Evolutionary conservation across 2,329 filamentous ascomycete genomes (phyloP).

Genomic region (Zasmidium citrigriseum): DNA sequence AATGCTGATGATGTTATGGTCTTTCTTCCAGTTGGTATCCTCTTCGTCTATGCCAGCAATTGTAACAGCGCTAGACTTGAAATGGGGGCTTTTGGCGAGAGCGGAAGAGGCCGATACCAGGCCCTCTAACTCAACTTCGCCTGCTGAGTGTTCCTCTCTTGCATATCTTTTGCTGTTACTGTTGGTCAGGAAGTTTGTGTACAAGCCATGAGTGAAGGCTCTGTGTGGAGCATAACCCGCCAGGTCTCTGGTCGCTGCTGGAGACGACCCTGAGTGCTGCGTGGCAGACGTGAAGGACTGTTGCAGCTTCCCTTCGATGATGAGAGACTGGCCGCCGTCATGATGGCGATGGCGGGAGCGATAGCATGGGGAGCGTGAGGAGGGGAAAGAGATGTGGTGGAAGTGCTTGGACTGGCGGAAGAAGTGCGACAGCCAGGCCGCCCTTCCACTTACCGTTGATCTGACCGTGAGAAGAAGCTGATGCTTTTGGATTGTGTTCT

Average conservation of each 20-base stretch:
- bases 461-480: background rate
- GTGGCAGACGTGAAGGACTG: too few species aligned
- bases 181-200: too few species aligned
- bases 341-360: background rate
- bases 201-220: too few species aligned
- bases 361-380: too few species aligned
- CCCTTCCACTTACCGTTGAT: background rate
- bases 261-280: too few species aligned
- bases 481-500: background rate
- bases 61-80: background rate
- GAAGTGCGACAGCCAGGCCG: background rate
- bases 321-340: background rate
- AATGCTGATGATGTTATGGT: conserved; percentile 11
- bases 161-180: background rate
- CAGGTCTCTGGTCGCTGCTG: too few species aligned
- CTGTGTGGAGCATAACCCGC: too few species aligned
- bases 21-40: background rate
- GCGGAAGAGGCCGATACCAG: background rate
- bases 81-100: background rate
- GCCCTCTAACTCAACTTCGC: background rate
- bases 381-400: background rate
- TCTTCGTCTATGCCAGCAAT: background rate
- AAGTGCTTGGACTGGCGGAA: background rate
- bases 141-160: background rate
- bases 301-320: too few species aligned